These are phyloP conservation scores for Silene latifolia DNA, from an alignment of 148 eudicot species.

Conservation along the genomic window DNA sequence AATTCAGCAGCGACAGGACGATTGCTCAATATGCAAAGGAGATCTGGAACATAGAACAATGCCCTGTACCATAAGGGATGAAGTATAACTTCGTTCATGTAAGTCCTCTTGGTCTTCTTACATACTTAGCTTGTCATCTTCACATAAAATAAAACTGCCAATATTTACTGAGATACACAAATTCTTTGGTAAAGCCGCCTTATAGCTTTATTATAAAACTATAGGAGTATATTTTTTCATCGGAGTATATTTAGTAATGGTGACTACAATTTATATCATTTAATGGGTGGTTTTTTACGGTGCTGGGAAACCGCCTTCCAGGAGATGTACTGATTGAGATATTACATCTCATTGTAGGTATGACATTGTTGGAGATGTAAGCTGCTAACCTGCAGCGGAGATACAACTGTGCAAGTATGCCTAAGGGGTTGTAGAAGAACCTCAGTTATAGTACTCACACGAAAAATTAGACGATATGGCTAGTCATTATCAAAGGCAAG, in stretches of 20 bases:
- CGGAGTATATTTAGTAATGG: no score
- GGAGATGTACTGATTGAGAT: neutral
- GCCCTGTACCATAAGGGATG: conserved; percentile 49
- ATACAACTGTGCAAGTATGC: neutral
- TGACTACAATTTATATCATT: neutral
- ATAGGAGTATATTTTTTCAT: no score
- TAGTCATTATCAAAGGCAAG: conserved; percentile 1
- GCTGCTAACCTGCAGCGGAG: neutral
- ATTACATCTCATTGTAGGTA: neutral
- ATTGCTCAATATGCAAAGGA: conserved; percentile 90
- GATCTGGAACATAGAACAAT: conserved; percentile 80
- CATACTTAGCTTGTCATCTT: neutral
- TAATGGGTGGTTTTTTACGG: neutral
- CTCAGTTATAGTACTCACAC: neutral
- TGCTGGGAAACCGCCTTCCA: neutral
- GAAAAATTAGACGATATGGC: neutral
- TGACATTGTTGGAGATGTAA: neutral
- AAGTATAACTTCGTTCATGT: neutral
- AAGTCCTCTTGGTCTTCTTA: neutral
- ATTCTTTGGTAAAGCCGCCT: neutral
- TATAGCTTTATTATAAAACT: no score
- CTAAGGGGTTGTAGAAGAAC: neutral
- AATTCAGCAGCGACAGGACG: conserved; percentile 94
- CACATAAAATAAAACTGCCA: neutral
- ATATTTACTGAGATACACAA: neutral